Conservation (phyloP, 768 basidiomycete genomes). For the Boletus rubroflammeus region DNA sequence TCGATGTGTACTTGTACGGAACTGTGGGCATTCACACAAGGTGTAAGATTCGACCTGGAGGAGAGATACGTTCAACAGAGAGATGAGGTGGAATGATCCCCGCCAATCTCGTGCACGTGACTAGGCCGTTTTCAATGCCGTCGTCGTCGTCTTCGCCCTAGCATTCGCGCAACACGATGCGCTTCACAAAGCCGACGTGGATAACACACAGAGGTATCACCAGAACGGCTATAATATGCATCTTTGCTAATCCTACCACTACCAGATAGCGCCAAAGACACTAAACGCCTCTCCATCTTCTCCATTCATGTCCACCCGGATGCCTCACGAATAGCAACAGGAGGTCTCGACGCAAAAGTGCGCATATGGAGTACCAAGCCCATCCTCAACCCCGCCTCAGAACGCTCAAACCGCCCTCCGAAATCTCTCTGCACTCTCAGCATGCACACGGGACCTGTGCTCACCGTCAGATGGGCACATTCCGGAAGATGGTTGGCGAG, state of each 20-base stretch:
- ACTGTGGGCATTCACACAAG: too few relatives aligned
- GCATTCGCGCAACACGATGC: constrained; percentile 44
- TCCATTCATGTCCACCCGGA: constrained; percentile 94
- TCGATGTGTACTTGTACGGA: too few relatives aligned
- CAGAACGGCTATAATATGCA: background rate
- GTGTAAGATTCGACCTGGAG: too few relatives aligned
- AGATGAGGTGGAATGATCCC: too few relatives aligned
- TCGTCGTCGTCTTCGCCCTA: background rate
- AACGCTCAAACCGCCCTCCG: constrained; percentile 66
- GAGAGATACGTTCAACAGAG: too few relatives aligned
- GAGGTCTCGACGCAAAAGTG: constrained; percentile 92
- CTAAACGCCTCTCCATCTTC: constrained; percentile 81
- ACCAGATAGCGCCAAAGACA: constrained; percentile 44
- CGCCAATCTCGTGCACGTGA: background rate
- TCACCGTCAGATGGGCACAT: constrained; percentile 91
- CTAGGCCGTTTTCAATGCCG: background rate
- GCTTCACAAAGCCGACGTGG: constrained; percentile 88
- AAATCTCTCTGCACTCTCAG: constrained; percentile 88
- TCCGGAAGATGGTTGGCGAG: constrained; percentile 93
- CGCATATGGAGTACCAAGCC: constrained; percentile 98
- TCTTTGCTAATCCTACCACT: background rate
- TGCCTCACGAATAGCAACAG: constrained; percentile 94
- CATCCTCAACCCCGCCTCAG: constrained; percentile 72
- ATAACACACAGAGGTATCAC: constrained; percentile 67
- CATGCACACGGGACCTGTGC: constrained; percentile 91